Conservation (phyloP, 108 stramenopile species). For the Phaeodactylum tricornutum region DNA sequence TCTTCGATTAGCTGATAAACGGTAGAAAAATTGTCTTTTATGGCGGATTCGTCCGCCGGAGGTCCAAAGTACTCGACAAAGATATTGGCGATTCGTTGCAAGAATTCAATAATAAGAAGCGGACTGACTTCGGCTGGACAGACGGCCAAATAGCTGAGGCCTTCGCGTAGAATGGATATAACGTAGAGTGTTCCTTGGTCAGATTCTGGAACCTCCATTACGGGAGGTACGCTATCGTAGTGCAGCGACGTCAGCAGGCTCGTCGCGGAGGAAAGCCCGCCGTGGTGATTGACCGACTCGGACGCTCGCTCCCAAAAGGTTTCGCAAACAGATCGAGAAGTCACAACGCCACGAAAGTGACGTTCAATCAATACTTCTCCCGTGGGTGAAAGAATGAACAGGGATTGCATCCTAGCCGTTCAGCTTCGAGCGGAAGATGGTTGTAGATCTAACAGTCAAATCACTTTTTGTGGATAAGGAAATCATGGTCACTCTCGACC, state of each 20-base stretch:
- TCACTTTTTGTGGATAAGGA: too few species aligned
- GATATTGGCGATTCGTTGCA: slow-evolving; percentile 91
- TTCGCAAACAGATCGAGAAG: slow-evolving; percentile 72
- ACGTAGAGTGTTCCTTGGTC: slow-evolving; percentile 44
- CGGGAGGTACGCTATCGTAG: slow-evolving; percentile 61
- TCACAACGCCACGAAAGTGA: slow-evolving; percentile 74
- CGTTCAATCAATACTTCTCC: slow-evolving; percentile 89
- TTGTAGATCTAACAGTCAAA: too few species aligned
- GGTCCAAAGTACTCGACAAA: slow-evolving; percentile 91
- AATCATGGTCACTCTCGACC: too few species aligned
- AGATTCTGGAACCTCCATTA: slow-evolving; percentile 75
- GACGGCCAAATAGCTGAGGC: slow-evolving; percentile 86
- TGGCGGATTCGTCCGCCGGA: slow-evolving; percentile 86
- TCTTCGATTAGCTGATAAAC: slow-evolving; percentile 97
- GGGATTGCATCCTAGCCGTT: slow-evolving; percentile 71
- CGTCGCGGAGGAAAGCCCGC: slow-evolving; percentile 52
- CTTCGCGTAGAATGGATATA: slow-evolving; percentile 71
- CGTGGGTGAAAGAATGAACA: slow-evolving; percentile 76
- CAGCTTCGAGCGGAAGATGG: background rate
- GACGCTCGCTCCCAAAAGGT: slow-evolving; percentile 80
- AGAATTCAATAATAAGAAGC: slow-evolving; percentile 89
- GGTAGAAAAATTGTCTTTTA: slow-evolving; percentile 95
- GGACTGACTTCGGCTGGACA: slow-evolving; percentile 82
- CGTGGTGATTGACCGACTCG: slow-evolving; percentile 67
- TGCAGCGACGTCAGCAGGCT: slow-evolving; percentile 37